A percentile compares a stretch with the other conserved stretches of the same genome.
Evolutionary conservation across 495 filamentous ascomycete species (phyloP).

Genomic region (Parathielavia hyrcaniae): DNA sequence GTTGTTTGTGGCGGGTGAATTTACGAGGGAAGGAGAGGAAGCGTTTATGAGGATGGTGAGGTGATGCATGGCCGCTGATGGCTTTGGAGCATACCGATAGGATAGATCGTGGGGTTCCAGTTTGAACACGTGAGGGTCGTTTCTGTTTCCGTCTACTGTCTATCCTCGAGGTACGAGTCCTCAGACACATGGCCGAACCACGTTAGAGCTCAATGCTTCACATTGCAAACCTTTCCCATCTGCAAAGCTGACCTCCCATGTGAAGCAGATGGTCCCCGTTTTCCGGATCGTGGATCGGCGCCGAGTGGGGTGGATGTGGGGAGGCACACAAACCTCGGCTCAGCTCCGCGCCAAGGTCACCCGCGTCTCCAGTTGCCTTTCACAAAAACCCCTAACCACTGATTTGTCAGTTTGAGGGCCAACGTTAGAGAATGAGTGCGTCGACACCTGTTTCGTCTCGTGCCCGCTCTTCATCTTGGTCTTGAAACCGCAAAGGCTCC

Average conservation of each 20-base stretch:
- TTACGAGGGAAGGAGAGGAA: conserved; percentile 44
- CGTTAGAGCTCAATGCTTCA: neutral
- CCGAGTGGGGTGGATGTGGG: conserved; percentile 13
- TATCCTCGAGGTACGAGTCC: neutral
- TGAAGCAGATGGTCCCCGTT: neutral
- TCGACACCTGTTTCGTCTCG: neutral
- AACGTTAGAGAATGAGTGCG: neutral
- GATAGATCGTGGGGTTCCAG: neutral
- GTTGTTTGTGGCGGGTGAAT: conserved; percentile 56
- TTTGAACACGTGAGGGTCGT: neutral
- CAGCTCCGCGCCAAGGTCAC: conserved; percentile 4
- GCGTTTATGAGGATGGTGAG: conserved; percentile 30
- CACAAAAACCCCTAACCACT: neutral
- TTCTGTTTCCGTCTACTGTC: neutral
- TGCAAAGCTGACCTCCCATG: neutral
- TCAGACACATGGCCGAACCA: neutral
- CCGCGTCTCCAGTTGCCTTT: neutral
- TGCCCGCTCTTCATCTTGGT: neutral
- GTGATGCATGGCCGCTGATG: no score
- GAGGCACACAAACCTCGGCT: conserved; percentile 11
- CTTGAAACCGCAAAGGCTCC: no score
- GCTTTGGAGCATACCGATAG: no score
- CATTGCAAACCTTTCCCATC: neutral
- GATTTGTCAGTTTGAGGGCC: neutral
- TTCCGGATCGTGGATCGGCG: conserved; percentile 9